Base-by-base conservation (phyloP, 345 rosid species). In the Populus alba region DNA sequence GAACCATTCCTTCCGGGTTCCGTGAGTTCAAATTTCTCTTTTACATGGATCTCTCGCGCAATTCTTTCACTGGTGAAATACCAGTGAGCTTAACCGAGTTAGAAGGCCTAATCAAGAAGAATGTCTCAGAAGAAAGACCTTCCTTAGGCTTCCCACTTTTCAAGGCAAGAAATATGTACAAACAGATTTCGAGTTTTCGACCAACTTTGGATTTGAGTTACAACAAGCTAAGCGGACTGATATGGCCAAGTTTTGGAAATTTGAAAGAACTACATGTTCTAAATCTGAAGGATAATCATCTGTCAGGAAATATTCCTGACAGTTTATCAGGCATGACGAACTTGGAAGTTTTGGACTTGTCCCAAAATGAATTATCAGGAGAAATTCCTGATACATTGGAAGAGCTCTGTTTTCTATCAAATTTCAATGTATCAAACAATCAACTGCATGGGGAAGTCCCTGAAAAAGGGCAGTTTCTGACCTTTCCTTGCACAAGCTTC, bases 41-140 rank as follows among this genome's bases (percentile, higher is more conserved):
- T 22, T 87, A 82, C 74, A 9, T 87, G 71, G 80, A 62, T 85
- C 70, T 84, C 10, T 83, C 79, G 2, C 55, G 76, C 59, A 87
- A 85, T 71, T 84, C 86, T 16, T 82, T 87, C 67, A 45, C 76
- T 3, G 86, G 86, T 20, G 80, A 78, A 51, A 83, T 87, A 39
- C 80, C 86, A 0, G 51, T 29, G 70, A 72, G 81, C 62, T 70
- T 84, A 38, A 82, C 79, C 27, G 23, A 75, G 72, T 37, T 86
- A 5, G 78, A 4, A 20, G 59, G 22, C 25, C 73, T 82, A 47
- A 71, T 66, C 25, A 23, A 45, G 55, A n/a, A 2, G 55, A 41
- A 66, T 7, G 66, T 49, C 5, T 39, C 77, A 17, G 17, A 31
- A 33, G 59, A 59, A n/a, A 72, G 67, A 9, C 25, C 57, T 65